Evolutionary conservation across 495 filamentous ascomycete species (phyloP), one percentile per base, ranked within the genome.

Genomic region (Penicillium desertorum): DNA sequence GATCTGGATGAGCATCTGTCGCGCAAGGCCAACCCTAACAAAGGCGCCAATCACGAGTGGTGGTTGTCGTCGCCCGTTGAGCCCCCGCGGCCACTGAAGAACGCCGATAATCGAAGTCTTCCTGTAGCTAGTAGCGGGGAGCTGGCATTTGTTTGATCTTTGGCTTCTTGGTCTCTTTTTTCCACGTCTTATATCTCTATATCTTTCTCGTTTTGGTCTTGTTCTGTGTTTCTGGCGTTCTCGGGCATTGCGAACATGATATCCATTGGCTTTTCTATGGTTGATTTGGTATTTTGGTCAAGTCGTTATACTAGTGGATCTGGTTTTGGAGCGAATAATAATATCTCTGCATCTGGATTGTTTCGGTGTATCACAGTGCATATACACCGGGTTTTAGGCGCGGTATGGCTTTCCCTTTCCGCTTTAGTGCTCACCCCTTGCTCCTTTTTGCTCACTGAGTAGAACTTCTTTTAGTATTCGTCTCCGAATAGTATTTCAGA

Each of bases 81-180:
- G 37, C 66, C 59, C 5, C 64, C 63, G 5, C 57, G 58, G 30
- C 57, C 61, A 2, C n/a, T 66, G 16, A 61, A 53, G n/a, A 64
- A 45, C 41, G 17, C 19, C 2, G 64, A 59, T n/a, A 51, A 37
- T 17, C 59, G 64, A 1, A 62, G 66, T 19, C 64, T 69, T 10
- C 66, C 66, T 30, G 30, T 65, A 32, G 66, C 64, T 11, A 69
- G 66, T 29, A 69, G 67, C 43, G 69, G 69, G 5, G 69, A 72
- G 55, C 32, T 72, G 22, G 69, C 69, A 29, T 72, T 72, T 69
- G 69, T 72, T 53, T 72, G 53, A 62, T 29, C 39, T 14, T n/a
- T 17, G 25, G 9, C 29, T 32, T 37, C 12, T 42, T 48, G 23
- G 32, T 7, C 43, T 59, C 17, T 34, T 25, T 54, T 54, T 34